A percentile compares a stretch with the other conserved stretches of the same genome.
Conservation (phyloP, 75 land plant species). For the Selaginella moellendorffii region DNA sequence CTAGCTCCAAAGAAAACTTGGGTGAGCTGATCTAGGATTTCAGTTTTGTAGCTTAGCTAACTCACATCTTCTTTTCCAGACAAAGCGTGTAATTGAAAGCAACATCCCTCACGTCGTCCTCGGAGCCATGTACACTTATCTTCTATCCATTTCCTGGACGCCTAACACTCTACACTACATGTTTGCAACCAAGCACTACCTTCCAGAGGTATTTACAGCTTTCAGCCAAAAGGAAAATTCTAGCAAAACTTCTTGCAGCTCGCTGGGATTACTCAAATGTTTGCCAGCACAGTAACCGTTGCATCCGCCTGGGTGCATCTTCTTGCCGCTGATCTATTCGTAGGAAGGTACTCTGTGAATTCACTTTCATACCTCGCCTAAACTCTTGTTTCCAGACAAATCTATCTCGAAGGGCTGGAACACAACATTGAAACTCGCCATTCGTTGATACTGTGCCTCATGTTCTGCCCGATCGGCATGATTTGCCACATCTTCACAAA, state of each 20-base stretch:
- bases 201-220: conserved; percentile 61
- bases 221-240: not conserved
- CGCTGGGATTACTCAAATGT: conserved; percentile 76
- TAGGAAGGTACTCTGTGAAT: conserved; percentile 59
- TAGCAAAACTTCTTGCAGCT: conserved; percentile 37
- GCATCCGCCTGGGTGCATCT: conserved; percentile 98
- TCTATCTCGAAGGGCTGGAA: conserved; percentile 68
- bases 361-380: not conserved
- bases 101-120: conserved; percentile 62
- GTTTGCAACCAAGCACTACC: conserved; percentile 95
- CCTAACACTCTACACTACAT: conserved; percentile 70
- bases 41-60: not conserved
- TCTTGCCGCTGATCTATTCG: conserved; percentile 76
- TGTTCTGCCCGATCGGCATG: conserved; percentile 86
- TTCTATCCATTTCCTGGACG: conserved; percentile 80
- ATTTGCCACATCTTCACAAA: conserved; percentile 63
- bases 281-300: conserved; percentile 66
- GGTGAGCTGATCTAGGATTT: conserved; percentile 20
- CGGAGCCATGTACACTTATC: conserved; percentile 70
- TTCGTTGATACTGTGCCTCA: conserved; percentile 70
- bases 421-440: conserved; percentile 77
- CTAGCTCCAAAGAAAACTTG: conserved; percentile 62
- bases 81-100: conserved; percentile 50
- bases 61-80: conserved; percentile 34
- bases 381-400: conserved; percentile 38